These are phyloP conservation scores for Plantago elongata DNA, from an alignment of 257 asterid genomes.

Conservation along the genomic window DNA sequence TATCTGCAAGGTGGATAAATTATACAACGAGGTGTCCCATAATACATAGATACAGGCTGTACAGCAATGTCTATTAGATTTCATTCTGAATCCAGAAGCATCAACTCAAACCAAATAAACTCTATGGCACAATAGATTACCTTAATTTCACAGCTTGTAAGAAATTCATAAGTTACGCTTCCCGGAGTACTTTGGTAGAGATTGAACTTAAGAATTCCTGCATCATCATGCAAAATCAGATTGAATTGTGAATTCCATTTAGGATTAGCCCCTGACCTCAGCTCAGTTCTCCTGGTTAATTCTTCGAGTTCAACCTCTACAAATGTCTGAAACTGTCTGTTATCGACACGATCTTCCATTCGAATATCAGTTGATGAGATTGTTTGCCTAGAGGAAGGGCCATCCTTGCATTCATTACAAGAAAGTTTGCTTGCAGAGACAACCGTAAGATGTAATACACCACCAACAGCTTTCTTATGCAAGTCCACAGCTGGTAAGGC, in stretches of 20 bases:
- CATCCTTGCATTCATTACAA: constrained; percentile 35
- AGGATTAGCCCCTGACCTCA: constrained; percentile 61
- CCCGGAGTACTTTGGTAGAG: constrained; percentile 73
- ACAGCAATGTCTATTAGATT: background rate
- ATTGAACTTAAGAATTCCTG: constrained; percentile 65
- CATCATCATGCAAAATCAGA: constrained; percentile 70
- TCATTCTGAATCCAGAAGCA: background rate
- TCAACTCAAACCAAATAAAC: constrained; percentile 16
- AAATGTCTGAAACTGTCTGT: constrained; percentile 64
- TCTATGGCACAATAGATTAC: constrained; percentile 28
- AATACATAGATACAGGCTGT: background rate
- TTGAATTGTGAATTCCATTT: constrained; percentile 78
- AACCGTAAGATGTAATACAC: constrained; percentile 55
- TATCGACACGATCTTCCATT: constrained; percentile 37
- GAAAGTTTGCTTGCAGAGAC: constrained; percentile 65
- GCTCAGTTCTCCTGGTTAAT: constrained; percentile 69
- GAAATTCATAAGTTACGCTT: constrained; percentile 66
- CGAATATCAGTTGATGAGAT: constrained; percentile 27
- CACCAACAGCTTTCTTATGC: constrained; percentile 77
- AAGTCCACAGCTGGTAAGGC: constrained; percentile 72
- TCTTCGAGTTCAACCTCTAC: constrained; percentile 89
- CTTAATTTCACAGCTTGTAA: constrained; percentile 90
- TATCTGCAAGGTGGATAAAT: constrained; percentile 42
- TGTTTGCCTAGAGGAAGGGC: constrained; percentile 39
- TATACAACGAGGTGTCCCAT: constrained; percentile 1